Evolutionary conservation across 1,139 yeast species (phyloP), one percentile per base, ranked within the genome.

Genomic region (Yamadazyma membranifaciens): DNA sequence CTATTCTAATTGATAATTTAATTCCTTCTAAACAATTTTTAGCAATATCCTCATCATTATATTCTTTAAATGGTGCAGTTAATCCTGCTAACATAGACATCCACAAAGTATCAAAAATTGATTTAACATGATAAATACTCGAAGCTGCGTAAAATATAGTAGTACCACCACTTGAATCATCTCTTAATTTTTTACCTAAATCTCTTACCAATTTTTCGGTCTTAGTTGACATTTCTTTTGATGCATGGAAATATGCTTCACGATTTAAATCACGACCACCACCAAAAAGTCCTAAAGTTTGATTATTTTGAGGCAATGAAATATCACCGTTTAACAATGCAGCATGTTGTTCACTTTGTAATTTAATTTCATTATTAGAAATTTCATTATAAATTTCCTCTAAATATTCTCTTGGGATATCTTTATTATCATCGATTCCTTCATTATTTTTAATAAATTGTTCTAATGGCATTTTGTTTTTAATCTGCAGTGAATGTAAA

Each of bases 1-100:
- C 80, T 42, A 94, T 85, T 37, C 84, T 80, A 40, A 89, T 82
- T 1, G 97, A 82, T 36, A 88, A 66, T 54, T 83, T 83, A 50
- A 92, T 78, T 9, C 98, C 98, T 50, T 87, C 95, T 44, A 94
- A 69, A 52, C 96, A 85, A 5, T 76, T 62, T 43, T 71, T 75
- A n/a, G 86, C 74, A 4, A 87, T 79, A 38, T 83, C 92, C 12
- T 75, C 73, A 50, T 89, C 96, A 48, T 87, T 94, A 46, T 84
- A 83, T 45, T 87, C 96, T 57, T 86, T 89, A 65, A 91, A 88
- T 4, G 96, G 95, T 3, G 95, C 94, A 0, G 97, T 88, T 40
- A 94, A 73, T 0, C 96, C 97, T 5, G 97, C 98, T 50, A 94
- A 71, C 40, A 92, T 78, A 0, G 97, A 88, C 97, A 92, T 89